Evolutionary conservation across 352 stramenopile species (phyloP), one percentile per base, ranked within the genome.

Genomic region (Phytophthora syringae): DNA sequence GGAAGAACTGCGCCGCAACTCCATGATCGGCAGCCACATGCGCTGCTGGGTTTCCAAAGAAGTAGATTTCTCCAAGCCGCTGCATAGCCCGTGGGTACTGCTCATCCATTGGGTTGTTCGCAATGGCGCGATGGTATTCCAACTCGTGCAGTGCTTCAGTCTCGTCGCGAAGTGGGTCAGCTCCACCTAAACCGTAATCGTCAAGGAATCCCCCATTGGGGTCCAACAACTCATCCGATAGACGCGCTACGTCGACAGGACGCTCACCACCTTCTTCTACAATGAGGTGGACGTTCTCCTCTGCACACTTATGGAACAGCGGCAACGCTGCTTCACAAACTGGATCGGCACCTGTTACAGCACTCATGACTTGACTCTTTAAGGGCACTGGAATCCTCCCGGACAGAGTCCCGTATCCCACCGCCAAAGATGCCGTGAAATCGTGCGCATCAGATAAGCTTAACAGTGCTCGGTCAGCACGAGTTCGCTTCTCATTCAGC

Each of bases 31-130:
- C 69, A 3, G 60, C 60, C 0, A 94, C 69, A 1, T 83, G 80
- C 18, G 79, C 86, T 11, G 76, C 80, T 1, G 73, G 73, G 40
- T 94, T 81, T 7, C 86, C 86, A 32, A 89, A 92, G 52, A 86
- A 93, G 34, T 90, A 83, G 50, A 86, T 79, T 65, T 92, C 84
- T 7, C 79, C 86, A 11, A 94, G 76, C 24, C 75, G 74, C 24
- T 91, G 74, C 15, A 86, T 84, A 2, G 86, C 86, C 42, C 81
- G 73, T 10, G 74, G 59, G 58, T 76, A 90, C 53, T 84, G 71
- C 7, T 88, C 78, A 43, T 92, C 80, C 48, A 79, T 76, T 0
- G 81, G 82, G 34, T 90, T 88, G 18, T 64, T 76, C 1, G 84
- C 84, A 30, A 92, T 67, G 16, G 69, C 66, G 7, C 79, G 82